Evolutionary conservation across 2,329 filamentous ascomycete genomes (phyloP), one percentile per base, ranked within the genome.

Genomic region (Epichloe sp.): DNA sequence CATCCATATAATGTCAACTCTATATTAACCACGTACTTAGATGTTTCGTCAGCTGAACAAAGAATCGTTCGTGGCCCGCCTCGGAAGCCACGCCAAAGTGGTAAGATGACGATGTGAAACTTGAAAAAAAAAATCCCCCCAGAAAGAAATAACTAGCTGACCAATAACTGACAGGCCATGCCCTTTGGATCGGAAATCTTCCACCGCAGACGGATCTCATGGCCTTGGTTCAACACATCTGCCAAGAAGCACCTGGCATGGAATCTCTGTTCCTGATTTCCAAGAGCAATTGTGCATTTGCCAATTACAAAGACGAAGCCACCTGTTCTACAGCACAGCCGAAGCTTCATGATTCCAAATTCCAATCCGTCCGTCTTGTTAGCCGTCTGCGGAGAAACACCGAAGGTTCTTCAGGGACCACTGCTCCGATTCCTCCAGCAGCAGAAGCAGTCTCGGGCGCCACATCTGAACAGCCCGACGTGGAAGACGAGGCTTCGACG

Each of bases 221-320:
- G 67, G 85, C 79, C 53, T 71, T 97, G n/a, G 95, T 96, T 49
- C 82, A 93, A 53, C 87, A 96, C 63, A 93, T 96, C 52, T 94
- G 87, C 54, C 81, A 80, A 55, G 85, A 90, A 57, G 83, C 88
- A 0, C 77, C 76, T 0, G 79, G 89, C 1, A 80, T 97, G 21
- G 86, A 95, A 63, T 95, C 89, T 45, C 72, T 97, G 0, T 96
- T 97, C 58, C 71, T 97, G 37, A 97, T 97, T 41, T 91, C 90
- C 0, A 96, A 96, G 66, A 96, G 90, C 65, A 96, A 96, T 63
- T 97, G 91, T 62, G 91, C 90, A 0, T 97, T 97, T 70, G 88
- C 95, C 57, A 97, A 97, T 62, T 97, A 94, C 65, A 86, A 83
- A 55, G 85, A 88, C 48, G 89, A 95, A 60, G 70, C 74, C 3